Conservation (phyloP, 305 asterid genomes). For the Stenogyne calaminthoides region DNA sequence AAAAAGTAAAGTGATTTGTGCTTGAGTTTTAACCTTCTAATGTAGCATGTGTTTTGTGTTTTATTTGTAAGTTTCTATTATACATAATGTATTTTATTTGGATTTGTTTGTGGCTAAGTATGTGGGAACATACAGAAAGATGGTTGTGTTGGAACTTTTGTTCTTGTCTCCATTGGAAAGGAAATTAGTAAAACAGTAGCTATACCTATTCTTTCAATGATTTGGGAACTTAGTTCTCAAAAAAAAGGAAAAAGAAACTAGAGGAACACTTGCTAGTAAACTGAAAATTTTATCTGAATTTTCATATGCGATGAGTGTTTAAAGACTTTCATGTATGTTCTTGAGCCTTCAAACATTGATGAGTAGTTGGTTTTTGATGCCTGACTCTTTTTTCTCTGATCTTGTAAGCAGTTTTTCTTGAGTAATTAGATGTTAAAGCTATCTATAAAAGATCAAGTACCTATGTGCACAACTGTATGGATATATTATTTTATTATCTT, state of each 20-base stretch:
- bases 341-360: not conserved
- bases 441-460: constrained; percentile 11
- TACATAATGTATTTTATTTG: not conserved
- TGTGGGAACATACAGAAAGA: not conserved
- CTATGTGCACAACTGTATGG: constrained; percentile 7
- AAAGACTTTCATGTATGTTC: not conserved
- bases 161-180: not conserved
- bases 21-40: not conserved
- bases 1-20: not conserved
- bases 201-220: not conserved
- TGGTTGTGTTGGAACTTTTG: not conserved
- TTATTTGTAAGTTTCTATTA: not conserved
- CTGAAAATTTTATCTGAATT: not conserved
- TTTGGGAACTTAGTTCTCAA: not conserved
- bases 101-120: not conserved
- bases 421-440: constrained; percentile 9
- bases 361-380: constrained; percentile 2
- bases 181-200: not conserved
- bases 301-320: not conserved
- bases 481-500: constrained; percentile 2
- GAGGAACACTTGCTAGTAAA: not conserved
- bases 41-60: not conserved
- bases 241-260: not conserved
- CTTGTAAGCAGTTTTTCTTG: not conserved
- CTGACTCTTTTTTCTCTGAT: constrained; percentile 15